phyloP scores from a whole-genome alignment of 805 yeast species.

The Grigorovia transvaalensis region DNA sequence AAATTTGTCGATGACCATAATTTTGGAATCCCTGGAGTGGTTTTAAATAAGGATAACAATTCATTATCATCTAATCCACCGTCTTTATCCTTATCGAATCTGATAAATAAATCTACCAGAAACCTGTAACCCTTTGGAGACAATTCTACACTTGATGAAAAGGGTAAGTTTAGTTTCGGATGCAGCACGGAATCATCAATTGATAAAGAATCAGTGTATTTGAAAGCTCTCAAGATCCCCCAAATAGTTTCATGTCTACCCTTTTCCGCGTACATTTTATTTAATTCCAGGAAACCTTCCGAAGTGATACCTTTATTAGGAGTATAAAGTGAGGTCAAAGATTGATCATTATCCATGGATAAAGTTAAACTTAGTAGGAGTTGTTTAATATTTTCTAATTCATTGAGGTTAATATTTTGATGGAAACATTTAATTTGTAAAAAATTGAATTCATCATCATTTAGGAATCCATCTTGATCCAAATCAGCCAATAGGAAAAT shows the following conservation, averaged over 20 bases:
- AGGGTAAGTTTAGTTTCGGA: constrained; percentile 69
- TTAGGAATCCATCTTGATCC: constrained; percentile 80
- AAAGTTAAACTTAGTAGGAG: constrained; percentile 15
- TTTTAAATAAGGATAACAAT: constrained; percentile 56
- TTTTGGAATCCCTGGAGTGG: constrained; percentile 88
- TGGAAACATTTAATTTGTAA: constrained; percentile 72
- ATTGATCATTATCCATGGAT: background rate
- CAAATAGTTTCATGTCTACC: constrained; percentile 96
- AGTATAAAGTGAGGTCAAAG: constrained; percentile 20
- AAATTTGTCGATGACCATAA: constrained; percentile 80
- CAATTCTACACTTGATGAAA: constrained; percentile 72
- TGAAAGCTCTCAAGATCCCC: constrained; percentile 83
- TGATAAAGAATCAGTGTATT: constrained; percentile 86
- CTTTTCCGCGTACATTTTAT: constrained; percentile 73
- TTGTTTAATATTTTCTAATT: constrained; percentile 35
- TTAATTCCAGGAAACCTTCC: constrained; percentile 67
- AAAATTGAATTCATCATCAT: constrained; percentile 56
- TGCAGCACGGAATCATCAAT: constrained; percentile 67
- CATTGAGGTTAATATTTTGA: constrained; percentile 42
- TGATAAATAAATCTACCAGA: constrained; percentile 76
- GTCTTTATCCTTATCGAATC: constrained; percentile 90
- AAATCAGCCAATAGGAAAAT: constrained; percentile 77
- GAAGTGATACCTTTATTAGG: constrained; percentile 48
- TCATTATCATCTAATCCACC: constrained; percentile 84
- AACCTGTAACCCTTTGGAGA: constrained; percentile 89